A percentile compares a stretch with the other conserved stretches of the same genome.
Evolutionary conservation across 1,139 yeast genomes (phyloP).

Genomic region (Yamadazyma epiphylla): DNA sequence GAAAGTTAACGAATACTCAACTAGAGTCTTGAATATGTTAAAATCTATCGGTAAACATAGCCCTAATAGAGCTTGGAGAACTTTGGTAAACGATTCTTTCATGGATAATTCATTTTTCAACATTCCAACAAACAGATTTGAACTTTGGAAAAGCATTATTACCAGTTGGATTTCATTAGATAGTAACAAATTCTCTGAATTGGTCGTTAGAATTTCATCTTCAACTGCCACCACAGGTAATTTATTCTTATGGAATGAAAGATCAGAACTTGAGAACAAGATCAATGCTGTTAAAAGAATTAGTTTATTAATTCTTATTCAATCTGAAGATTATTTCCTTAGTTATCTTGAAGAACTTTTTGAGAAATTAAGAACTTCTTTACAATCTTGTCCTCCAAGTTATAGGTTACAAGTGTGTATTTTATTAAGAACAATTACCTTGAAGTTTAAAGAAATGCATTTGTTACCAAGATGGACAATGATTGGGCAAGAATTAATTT

Average conservation of each 20-base stretch:
- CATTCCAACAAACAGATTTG: conserved; percentile 20
- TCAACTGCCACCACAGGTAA: conserved; percentile 48
- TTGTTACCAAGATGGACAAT: conserved; percentile 69
- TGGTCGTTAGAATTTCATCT: conserved; percentile 47
- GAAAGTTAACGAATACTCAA: conserved; percentile 25
- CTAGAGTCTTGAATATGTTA: conserved; percentile 35
- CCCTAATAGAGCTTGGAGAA: conserved; percentile 50
- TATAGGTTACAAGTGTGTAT: conserved; percentile 47
- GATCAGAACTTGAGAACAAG: conserved; percentile 53
- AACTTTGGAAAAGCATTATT: conserved; percentile 50
- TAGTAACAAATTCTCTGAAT: conserved; percentile 56
- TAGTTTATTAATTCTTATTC: conserved; percentile 57
- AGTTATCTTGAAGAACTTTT: conserved; percentile 47
- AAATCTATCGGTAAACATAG: conserved; percentile 30
- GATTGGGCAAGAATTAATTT: conserved; percentile 57
- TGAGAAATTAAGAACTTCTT: conserved; percentile 43
- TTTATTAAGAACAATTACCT: conserved; percentile 58
- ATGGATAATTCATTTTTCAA: conserved; percentile 46
- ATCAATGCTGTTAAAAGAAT: conserved; percentile 53
- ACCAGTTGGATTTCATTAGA: conserved; percentile 51
- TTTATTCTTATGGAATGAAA: conserved; percentile 73
- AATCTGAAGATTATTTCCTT: conserved; percentile 56
- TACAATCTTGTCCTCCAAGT: conserved; percentile 29
- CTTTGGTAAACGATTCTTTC: conserved; percentile 48
- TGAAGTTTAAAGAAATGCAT: conserved; percentile 62